Conservation (phyloP, 2,329 filamentous ascomycete species). For the Neofusicoccum cordaticola region DNA sequence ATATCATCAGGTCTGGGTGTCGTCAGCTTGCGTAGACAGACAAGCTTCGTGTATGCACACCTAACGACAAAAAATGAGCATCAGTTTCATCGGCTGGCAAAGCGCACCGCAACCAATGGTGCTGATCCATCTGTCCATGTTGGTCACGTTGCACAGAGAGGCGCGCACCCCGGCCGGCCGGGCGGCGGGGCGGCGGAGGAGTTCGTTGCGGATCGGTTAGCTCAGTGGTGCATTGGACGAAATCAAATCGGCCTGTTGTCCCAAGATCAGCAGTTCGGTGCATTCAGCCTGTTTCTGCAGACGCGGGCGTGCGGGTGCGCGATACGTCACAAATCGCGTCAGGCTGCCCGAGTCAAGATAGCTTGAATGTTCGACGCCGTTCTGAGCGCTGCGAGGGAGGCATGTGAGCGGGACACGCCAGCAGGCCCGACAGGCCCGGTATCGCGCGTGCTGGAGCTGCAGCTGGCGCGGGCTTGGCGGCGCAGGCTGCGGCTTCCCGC, state of each 20-base stretch:
- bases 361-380: background rate
- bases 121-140: background rate
- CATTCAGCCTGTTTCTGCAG: constrained; percentile 8
- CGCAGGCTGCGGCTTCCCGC: background rate
- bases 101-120: constrained; percentile 4
- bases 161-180: background rate
- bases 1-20: constrained; percentile 19
- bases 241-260: constrained; percentile 8
- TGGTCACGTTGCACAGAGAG: constrained; percentile 8
- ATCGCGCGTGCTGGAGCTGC: too few species aligned
- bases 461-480: background rate
- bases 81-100: constrained; percentile 17
- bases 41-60: constrained; percentile 18
- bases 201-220: constrained; percentile 10
- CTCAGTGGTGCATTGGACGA: constrained; percentile 7
- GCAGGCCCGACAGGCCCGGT: background rate
- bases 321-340: constrained; percentile 6
- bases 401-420: background rate
- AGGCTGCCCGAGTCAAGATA: background rate
- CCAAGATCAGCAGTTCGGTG: constrained; percentile 2
- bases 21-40: constrained; percentile 17
- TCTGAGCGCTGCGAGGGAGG: background rate
- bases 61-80: constrained; percentile 18
- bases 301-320: background rate
- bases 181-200: constrained; percentile 5